Base-by-base conservation (phyloP, 2,329 filamentous ascomycete genomes). In the Apiospora marii region DNA sequence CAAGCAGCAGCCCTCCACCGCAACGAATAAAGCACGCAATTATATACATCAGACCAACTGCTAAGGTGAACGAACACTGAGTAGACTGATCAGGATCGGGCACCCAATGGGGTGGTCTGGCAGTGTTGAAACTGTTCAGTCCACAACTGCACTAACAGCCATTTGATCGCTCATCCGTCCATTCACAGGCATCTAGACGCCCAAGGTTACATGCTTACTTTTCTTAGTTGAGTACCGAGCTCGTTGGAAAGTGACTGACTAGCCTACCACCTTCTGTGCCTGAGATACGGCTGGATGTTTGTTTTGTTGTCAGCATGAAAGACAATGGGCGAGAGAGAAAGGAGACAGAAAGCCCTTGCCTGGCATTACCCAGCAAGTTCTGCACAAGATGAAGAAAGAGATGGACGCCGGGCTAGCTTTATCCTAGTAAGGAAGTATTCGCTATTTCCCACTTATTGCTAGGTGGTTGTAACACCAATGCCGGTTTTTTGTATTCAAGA, bases 361-460 rank as follows among this genome's bases (percentile, higher is more conserved):
- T 22, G n/a, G 46, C 53, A 61, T 64, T 64, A 41, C 19, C 58
- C 58, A 30, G 51, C 51, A 22, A 58, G 27, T 34, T 58, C 51
- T 58, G 27, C 51, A 19, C 51, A 34, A 58, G 27, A 30, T 30
- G 27, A 30, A 30, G 27, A 34, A 58, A 34, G 51, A 34, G 27
- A 51, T 22, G 46, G 46, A 58, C 10, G 30, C 58, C 8, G 22
- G 34, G 58, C 34, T 30, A 64, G 58, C 58, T 64, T 34, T 61
- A 37, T 61, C 34, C 58, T 41, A 41, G 58, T 64, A 64, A 64
- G 30, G 30, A n/a, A 41, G 58, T 64, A 13, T 64, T 64, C 19
- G 34, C 58, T 24, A 64, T 64, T 64, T 64, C 58, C 58, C 58
- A 64, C 58, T 64, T 64, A n/a, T 61, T 61, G 53, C n/a, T n/a